Evolutionary conservation across 2,329 filamentous ascomycete genomes (phyloP), one percentile per base, ranked within the genome.

Genomic region (Colletotrichum aenigma): DNA sequence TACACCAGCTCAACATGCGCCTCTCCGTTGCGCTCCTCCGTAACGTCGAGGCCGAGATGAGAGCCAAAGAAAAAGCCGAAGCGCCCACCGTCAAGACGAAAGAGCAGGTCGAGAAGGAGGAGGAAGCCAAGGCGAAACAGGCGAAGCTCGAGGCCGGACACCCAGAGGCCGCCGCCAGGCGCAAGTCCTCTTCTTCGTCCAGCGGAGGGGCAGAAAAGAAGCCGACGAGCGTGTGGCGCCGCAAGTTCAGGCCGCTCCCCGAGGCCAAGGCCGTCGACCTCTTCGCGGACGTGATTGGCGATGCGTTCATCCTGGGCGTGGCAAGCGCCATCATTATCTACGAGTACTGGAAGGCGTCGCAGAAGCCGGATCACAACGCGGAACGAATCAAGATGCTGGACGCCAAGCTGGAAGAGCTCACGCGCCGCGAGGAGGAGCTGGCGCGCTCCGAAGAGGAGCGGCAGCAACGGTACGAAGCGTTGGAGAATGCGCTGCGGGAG

Each of bases 1-100:
- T 93, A 79, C 92, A 93, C 80, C 92, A 93, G 83, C 83, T 93
- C 69, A 93, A 93, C 79, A 93, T 93, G 92, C 88, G 90, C 67
- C 81, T 92, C 79, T 90, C 89, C 16, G 92, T 93, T 6, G 89
- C 91, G 4, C 80, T 91, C 6, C 81, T 93, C 48, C 88, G 91
- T 76, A 91, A 93, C 72, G 83, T 84, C 52, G 88, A 90, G 34
- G 90, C 90, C 21, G 90, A 92, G 79, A 87, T 87, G 76, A 87
- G 87, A 73, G 91, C 91, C 16, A 92, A 88, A 78, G 92, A 93
- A 79, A 90, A 89, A 76, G 91, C 91, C 70, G 91, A 92, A 80
- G 87, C 91, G 10, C 91, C 91, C 10, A 93, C 91, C 3, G 91
- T 92, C 55, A 92, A 92, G 82, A 93, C 91, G 21, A 89, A 92